Evolutionary conservation across 148 eudicot genomes (phyloP), one percentile per base, ranked within the genome.

Genomic region (Gaultheria prostrata): DNA sequence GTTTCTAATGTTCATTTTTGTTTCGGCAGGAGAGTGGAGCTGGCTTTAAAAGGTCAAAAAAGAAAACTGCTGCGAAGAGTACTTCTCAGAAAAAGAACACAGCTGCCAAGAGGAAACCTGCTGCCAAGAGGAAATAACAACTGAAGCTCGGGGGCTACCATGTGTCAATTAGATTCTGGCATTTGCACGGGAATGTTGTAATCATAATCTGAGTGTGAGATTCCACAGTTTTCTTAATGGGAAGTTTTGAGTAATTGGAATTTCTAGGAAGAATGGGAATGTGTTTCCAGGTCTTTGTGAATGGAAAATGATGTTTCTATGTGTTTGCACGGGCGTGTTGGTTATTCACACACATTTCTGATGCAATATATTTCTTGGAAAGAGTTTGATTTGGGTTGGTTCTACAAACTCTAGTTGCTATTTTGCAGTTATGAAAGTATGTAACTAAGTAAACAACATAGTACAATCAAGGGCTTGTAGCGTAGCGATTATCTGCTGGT

Each of bases 11-110:
- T 77, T 61, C 4, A 21, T 76, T 78, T 89, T 49, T 82, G 20
- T 57, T 67, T 8, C 81, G 76, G 81, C 93, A 95, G 98, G 98
- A 93, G 39, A 92, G 83, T 80, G 97, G 97, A 83, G 83, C 32
- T 82, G 92, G 90, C 57, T 93, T 87, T 78, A 86, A 84, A 67
- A 90, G 80, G 79, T 48, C 88, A 30, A 91, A 87, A 87, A 94
- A 85, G 76, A 91, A 88, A 85, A 15, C 76, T 20, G 82, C 77
- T 10, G 78, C 67, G 8, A 90, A 84, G 84, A 90, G 86, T 89
- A 32, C 71, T 45, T 77, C 85, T 76, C 73, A 88, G 65, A 90
- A 86, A 86, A 94, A 86, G 79, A 92, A 87, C 81, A 11, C 78
- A 5, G 33, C 54, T 46, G 78, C 33, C 54, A 46, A 24, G 78